Evolutionary conservation across 768 basidiomycete species (phyloP).

Genomic region (Mrakia blollopis): DNA sequence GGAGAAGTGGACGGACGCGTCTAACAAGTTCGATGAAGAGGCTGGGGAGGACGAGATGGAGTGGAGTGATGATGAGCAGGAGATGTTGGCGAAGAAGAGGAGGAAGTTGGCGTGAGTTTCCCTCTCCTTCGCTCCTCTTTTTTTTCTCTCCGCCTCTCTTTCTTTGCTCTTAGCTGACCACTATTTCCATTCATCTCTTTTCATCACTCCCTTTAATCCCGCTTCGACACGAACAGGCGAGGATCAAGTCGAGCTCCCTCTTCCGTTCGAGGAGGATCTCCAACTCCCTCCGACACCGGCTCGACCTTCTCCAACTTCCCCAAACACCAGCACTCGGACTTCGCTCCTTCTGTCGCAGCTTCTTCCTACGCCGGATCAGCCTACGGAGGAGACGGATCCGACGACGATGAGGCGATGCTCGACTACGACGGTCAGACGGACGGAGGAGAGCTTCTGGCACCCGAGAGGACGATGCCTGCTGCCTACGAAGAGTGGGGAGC

Average conservation of each 20-base stretch:
- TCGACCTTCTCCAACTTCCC: neutral
- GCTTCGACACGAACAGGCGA: neutral
- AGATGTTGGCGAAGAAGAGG: conserved; percentile 27
- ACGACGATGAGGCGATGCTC: conserved; percentile 25
- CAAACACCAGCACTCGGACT: conserved; percentile 20
- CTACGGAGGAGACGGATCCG: conserved; percentile 26
- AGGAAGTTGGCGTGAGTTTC: conserved; percentile 23
- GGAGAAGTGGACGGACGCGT: conserved; percentile 31
- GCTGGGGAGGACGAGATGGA: conserved; percentile 31
- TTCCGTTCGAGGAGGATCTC: conserved; percentile 19
- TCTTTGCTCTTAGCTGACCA: neutral
- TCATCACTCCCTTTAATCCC: too few species aligned
- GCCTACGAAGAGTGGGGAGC: conserved; percentile 28
- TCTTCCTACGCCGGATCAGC: conserved; percentile 20
- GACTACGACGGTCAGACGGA: conserved; percentile 22
- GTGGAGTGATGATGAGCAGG: conserved; percentile 30
- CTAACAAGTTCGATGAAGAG: conserved; percentile 32
- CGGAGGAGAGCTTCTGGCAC: neutral
- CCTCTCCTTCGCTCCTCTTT: neutral
- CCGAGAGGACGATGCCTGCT: conserved; percentile 20
- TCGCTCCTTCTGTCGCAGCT: conserved; percentile 7
- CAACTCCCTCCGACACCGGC: conserved; percentile 9
- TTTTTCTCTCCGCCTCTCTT: neutral
- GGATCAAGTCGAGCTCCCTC: neutral
- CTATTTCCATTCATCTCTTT: too few species aligned